Evolutionary conservation across 225 moss, liverwort and hornwort species (phyloP).

Genomic region (Physcomitrellopsis africana): DNA sequence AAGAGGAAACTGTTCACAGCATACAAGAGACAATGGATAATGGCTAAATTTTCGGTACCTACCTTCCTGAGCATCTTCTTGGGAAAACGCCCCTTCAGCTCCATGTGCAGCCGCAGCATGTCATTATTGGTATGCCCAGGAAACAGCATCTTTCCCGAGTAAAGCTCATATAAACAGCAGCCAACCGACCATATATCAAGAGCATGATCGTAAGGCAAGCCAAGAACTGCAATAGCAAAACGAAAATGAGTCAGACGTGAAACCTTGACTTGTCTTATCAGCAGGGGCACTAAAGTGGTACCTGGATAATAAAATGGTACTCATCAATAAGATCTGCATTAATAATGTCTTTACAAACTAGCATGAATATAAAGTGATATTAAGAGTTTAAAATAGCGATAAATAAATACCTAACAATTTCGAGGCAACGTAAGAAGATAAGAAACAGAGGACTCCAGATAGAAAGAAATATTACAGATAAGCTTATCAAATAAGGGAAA

Average conservation of each 20-base stretch:
- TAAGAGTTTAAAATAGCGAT: no score
- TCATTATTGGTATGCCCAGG: conserved; percentile 96
- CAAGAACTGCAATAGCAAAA: conserved; percentile 77
- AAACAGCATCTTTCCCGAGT: conserved; percentile 99
- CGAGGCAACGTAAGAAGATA: no score
- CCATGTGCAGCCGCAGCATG: conserved; percentile 99
- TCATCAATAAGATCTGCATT: no score
- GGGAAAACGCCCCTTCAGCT: conserved; percentile 92
- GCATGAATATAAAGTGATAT: no score
- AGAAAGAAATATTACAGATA: no score
- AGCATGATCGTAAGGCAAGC: conserved; percentile 99
- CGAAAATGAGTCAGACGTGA: conserved; percentile 32
- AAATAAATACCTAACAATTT: no score
- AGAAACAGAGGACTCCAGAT: no score
- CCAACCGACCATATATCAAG: conserved; percentile 99
- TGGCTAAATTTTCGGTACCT: conserved; percentile 34
- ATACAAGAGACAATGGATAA: conserved; percentile 46
- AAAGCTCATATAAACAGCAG: conserved; percentile 97
- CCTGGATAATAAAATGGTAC: not conserved
- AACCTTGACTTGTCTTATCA: not conserved
- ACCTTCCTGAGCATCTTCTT: conserved; percentile 99
- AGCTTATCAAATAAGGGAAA: not conserved
- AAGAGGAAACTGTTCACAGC: conserved; percentile 59
- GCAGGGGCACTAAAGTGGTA: not conserved
- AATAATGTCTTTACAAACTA: no score